phyloP scores from a whole-genome alignment of 2,329 filamentous ascomycete species.

The Talaromyces pinophilus region DNA sequence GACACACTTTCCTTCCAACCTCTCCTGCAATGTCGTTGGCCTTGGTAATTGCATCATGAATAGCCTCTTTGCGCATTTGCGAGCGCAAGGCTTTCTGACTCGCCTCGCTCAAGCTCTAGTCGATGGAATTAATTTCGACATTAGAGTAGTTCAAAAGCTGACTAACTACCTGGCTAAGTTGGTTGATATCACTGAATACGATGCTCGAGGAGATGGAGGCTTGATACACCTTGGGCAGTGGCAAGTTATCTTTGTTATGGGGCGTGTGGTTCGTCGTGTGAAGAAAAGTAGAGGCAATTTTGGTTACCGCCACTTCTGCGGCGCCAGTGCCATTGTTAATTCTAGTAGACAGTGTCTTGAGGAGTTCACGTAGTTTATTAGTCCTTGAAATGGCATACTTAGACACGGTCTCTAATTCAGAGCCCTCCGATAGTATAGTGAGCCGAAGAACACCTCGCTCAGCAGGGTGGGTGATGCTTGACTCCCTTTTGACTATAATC shows the following conservation, averaged over 20 bases:
- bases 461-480: neutral
- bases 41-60: neutral
- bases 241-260: neutral
- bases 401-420: conserved; percentile 4
- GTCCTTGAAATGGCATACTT: neutral
- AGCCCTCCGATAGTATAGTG: conserved; percentile 3
- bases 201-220: conserved; percentile 6
- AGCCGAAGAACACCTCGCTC: neutral
- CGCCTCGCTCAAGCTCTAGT: neutral
- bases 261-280: neutral
- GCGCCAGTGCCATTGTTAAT: neutral
- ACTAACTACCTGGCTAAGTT: conserved; percentile 1
- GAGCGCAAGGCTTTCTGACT: neutral
- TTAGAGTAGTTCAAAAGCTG: conserved; percentile 1
- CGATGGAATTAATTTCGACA: conserved; percentile 5
- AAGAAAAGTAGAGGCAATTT: conserved; percentile 11
- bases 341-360: neutral
- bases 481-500: neutral
- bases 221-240: neutral
- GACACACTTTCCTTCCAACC: conserved; percentile 1
- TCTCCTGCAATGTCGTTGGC: conserved; percentile 1
- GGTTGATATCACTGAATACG: conserved; percentile 1
- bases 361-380: neutral
- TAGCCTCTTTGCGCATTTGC: conserved; percentile 3
- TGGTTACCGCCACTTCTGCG: neutral